These are phyloP conservation scores for Xylariaceae sp. DNA, from an alignment of 2,329 filamentous ascomycete genomes.

Conservation along the genomic window DNA sequence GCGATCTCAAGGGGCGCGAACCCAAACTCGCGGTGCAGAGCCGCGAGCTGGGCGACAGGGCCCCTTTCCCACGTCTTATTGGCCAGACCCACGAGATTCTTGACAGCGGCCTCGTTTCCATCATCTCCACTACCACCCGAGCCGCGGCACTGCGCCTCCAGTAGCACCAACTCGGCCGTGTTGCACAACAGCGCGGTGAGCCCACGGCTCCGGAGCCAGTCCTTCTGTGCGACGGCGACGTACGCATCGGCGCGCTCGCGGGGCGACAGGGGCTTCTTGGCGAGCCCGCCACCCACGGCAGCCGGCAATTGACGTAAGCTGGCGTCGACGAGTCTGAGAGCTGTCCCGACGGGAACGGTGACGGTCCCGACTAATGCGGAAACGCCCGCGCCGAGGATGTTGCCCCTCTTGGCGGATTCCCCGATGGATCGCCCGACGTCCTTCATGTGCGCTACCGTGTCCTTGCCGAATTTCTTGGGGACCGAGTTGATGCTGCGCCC, in stretches of 20 bases:
- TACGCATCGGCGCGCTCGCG: constrained; percentile 52
- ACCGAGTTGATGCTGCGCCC: constrained; percentile 40
- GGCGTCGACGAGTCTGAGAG: constrained; percentile 46
- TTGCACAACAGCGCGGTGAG: constrained; percentile 31
- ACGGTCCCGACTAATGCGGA: constrained; percentile 47
- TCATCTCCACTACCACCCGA: neutral
- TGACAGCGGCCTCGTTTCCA: neutral
- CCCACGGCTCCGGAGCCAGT: constrained; percentile 51
- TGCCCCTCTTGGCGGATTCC: constrained; percentile 47
- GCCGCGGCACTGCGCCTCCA: neutral
- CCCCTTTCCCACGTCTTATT: constrained; percentile 5
- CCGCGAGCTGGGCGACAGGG: constrained; percentile 10
- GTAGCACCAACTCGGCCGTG: constrained; percentile 18
- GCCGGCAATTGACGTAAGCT: constrained; percentile 46
- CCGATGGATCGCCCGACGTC: constrained; percentile 46
- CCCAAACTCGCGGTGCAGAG: constrained; percentile 16
- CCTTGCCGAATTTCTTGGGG: constrained; percentile 47
- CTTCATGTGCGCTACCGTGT: constrained; percentile 47
- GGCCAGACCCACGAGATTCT: constrained; percentile 9
- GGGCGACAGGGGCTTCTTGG: constrained; percentile 49
- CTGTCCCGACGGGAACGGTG: constrained; percentile 48
- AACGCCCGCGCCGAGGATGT: constrained; percentile 48
- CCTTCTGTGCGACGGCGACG: constrained; percentile 49
- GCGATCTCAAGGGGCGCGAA: constrained; percentile 18
- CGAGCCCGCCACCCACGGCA: constrained; percentile 43